These are phyloP conservation scores for Coniochaeta prunicola DNA, from an alignment of 2,329 filamentous ascomycete species.

Conservation along the genomic window DNA sequence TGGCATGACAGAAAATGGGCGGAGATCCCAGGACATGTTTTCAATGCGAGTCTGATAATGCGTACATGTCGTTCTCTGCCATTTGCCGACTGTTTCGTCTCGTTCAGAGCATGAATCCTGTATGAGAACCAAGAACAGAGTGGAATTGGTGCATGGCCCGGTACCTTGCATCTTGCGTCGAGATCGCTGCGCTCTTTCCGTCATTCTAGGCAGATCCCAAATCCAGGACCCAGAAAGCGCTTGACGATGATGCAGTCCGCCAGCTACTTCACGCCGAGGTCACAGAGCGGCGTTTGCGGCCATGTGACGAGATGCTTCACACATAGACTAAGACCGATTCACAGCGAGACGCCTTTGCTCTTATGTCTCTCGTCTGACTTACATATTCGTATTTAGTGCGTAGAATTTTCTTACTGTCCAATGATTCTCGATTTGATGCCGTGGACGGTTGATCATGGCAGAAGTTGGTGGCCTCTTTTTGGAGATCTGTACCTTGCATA, in stretches of 20 bases:
- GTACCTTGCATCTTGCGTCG: background rate
- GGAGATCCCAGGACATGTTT: background rate
- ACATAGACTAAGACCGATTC: background rate
- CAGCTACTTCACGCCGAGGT: background rate
- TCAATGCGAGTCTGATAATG: background rate
- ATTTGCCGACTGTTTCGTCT: conserved; percentile 1
- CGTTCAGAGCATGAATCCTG: background rate
- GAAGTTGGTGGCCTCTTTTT: background rate
- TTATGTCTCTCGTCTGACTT: background rate
- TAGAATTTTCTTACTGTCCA: background rate
- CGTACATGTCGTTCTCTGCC: background rate
- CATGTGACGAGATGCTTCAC: background rate
- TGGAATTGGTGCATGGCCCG: background rate
- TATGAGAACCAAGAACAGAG: background rate
- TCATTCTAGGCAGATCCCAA: background rate
- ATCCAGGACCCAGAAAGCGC: background rate
- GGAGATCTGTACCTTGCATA: background rate
- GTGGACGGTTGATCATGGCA: background rate
- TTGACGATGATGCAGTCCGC: background rate
- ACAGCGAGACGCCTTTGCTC: background rate
- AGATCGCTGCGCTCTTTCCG: background rate
- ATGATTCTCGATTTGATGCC: background rate
- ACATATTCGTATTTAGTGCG: background rate
- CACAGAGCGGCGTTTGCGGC: background rate
- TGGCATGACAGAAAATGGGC: background rate